phyloP scores from a whole-genome alignment of 805 yeast species.

The Pichia cephalocereana region DNA sequence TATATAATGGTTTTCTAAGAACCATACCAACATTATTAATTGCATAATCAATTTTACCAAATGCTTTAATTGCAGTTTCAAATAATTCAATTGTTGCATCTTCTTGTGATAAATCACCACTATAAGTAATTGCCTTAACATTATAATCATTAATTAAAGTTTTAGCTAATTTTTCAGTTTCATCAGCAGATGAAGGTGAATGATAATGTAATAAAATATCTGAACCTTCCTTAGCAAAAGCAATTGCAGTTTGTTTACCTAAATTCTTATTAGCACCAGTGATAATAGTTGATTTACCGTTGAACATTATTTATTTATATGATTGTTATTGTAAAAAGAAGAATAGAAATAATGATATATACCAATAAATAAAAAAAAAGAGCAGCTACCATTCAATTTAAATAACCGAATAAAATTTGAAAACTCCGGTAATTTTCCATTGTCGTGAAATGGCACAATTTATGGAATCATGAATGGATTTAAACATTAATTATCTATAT shows the following conservation, averaged over 20 bases:
- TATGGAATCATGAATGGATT: neutral
- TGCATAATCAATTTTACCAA: constrained; percentile 53
- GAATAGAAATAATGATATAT: too few species aligned
- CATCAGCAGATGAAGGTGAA: constrained; percentile 30
- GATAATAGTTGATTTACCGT: constrained; percentile 11
- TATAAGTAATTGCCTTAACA: constrained; percentile 33
- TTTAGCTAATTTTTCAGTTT: constrained; percentile 29
- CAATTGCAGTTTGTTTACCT: constrained; percentile 26
- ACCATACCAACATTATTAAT: constrained; percentile 62
- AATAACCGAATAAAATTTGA: too few species aligned
- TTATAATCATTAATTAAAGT: constrained; percentile 29
- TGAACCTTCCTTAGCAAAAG: constrained; percentile 46
- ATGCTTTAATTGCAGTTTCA: constrained; percentile 31
- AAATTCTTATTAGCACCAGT: constrained; percentile 17
- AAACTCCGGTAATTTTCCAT: neutral
- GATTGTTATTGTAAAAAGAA: too few species aligned
- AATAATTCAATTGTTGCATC: constrained; percentile 37
- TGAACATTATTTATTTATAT: too few species aligned
- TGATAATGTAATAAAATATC: constrained; percentile 49
- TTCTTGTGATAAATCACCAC: constrained; percentile 36
- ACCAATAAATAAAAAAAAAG: too few species aligned
- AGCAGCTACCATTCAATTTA: neutral
- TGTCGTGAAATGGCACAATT: constrained; percentile 7
- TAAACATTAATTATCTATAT: too few species aligned
- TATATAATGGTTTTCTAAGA: constrained; percentile 48